Percentiles rank a stretch among this genome's conserved stretches.
phyloP scores from a whole-genome alignment of 2,329 filamentous ascomycete species.

The Hawksworthiomyces lignivorus region DNA sequence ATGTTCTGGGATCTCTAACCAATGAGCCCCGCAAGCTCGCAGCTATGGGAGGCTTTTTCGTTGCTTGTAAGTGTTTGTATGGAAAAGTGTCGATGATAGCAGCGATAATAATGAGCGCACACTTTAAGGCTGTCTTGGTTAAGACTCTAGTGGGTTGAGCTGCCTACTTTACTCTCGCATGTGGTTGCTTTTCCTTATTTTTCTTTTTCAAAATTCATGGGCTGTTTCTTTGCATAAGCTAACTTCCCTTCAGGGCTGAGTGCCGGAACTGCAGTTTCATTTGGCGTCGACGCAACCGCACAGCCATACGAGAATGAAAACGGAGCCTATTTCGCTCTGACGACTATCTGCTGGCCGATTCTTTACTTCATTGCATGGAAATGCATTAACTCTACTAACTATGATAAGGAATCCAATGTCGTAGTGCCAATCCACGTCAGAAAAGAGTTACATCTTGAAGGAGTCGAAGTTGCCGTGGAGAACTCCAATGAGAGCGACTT shows the following conservation, averaged over 20 bases:
- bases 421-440: constrained; percentile 6
- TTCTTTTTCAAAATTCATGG: too few relatives aligned
- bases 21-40: constrained; percentile 17
- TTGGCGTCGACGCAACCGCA: constrained; percentile 5
- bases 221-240: neutral
- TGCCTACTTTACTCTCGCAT: too few relatives aligned
- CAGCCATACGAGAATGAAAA: constrained; percentile 9
- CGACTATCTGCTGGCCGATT: constrained; percentile 7
- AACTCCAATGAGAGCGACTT: neutral
- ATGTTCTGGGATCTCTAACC: constrained; percentile 22
- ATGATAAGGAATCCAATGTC: constrained; percentile 4
- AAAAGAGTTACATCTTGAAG: constrained; percentile 2
- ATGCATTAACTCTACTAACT: constrained; percentile 7
- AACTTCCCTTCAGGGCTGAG: neutral
- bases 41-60: constrained; percentile 4
- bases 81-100: too few relatives aligned
- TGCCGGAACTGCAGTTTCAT: constrained; percentile 4
- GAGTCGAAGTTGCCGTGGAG: constrained; percentile 1
- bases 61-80: neutral
- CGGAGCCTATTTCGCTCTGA: constrained; percentile 6
- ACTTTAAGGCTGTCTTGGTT: too few relatives aligned
- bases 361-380: constrained; percentile 3
- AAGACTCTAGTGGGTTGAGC: too few relatives aligned
- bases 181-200: too few relatives aligned
- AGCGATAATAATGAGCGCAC: too few relatives aligned